Evolutionary conservation across 768 basidiomycete species (phyloP).

Genomic region (Scleroderma bovista): DNA sequence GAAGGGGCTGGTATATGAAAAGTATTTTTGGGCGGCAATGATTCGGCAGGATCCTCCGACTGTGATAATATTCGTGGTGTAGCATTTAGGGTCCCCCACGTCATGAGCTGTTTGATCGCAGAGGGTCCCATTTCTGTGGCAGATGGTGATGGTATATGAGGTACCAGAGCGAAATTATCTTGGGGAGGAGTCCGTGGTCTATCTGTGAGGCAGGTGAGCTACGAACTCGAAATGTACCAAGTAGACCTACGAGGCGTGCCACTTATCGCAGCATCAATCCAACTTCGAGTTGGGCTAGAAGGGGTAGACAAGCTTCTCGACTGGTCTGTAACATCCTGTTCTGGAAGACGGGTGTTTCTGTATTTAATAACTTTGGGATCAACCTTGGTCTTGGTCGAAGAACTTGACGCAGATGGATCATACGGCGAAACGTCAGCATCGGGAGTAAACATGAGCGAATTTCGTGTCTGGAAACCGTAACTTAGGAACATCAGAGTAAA

Average conservation of each 20-base stretch:
- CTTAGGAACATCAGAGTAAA: slow-evolving; percentile 1
- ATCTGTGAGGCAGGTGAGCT: slow-evolving; percentile 40
- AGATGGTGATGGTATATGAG: slow-evolving; percentile 82
- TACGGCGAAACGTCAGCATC: slow-evolving; percentile 87
- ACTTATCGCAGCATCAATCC: slow-evolving; percentile 87
- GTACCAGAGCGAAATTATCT: slow-evolving; percentile 69
- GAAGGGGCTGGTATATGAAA: slow-evolving; percentile 78
- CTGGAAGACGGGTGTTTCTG: slow-evolving; percentile 73
- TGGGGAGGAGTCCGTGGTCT: slow-evolving; percentile 49
- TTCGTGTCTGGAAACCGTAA: slow-evolving; percentile 61
- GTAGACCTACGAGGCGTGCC: slow-evolving; percentile 77
- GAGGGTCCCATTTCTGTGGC: slow-evolving; percentile 74
- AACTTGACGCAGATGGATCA: slow-evolving; percentile 32
- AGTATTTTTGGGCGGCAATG: slow-evolving; percentile 41
- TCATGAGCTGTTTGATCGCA: slow-evolving; percentile 91
- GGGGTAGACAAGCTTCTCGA: slow-evolving; percentile 50
- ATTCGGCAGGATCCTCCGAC: slow-evolving; percentile 47
- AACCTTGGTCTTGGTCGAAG: slow-evolving; percentile 27
- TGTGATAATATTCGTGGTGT: slow-evolving; percentile 85
- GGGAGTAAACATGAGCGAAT: slow-evolving; percentile 92
- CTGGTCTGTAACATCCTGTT: slow-evolving; percentile 52
- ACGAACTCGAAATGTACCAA: neutral
- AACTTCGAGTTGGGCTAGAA: slow-evolving; percentile 85
- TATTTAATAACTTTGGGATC: slow-evolving; percentile 68
- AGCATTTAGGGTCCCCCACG: slow-evolving; percentile 90